phyloP scores from a whole-genome alignment of 768 basidiomycete genomes.

The Lactarius pseudohatsudake region DNA sequence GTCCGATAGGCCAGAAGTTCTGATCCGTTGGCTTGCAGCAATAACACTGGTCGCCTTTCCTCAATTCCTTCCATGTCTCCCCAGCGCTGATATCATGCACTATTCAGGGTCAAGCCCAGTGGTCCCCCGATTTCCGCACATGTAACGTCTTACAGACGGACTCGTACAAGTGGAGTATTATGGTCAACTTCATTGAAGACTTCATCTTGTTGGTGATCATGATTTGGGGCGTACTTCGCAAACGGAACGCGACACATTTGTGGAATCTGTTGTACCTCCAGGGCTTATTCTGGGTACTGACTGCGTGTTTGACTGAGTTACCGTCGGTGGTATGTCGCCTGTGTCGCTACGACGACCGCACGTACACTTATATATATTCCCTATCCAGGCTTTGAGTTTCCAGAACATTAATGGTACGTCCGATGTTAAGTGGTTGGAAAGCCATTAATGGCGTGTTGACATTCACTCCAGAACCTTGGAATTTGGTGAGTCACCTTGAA shows the following conservation, averaged over 20 bases:
- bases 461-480: conserved; percentile 21
- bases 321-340: conserved; percentile 18
- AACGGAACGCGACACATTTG: conserved; percentile 23
- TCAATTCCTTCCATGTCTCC: not conserved
- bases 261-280: conserved; percentile 29
- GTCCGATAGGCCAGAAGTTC: not conserved
- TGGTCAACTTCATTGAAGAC: conserved; percentile 23
- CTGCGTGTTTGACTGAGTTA: conserved; percentile 19
- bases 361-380: not conserved
- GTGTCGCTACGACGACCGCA: not conserved
- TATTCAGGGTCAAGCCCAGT: conserved; percentile 14
- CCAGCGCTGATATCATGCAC: not conserved
- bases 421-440: no score
- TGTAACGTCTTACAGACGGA: conserved; percentile 4
- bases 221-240: conserved; percentile 24
- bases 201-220: conserved; percentile 19
- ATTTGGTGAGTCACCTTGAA: conserved; percentile 17
- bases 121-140: not conserved
- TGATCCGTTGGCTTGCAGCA: conserved; percentile 9
- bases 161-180: conserved; percentile 17
- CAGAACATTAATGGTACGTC: conserved; percentile 23
- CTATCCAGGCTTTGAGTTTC: conserved; percentile 18
- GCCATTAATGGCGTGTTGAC: not conserved
- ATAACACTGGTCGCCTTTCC: conserved; percentile 12
- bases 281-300: conserved; percentile 23